Base-by-base conservation (phyloP, 2,329 filamentous ascomycete species). In the Monosporascus sp. region DNA sequence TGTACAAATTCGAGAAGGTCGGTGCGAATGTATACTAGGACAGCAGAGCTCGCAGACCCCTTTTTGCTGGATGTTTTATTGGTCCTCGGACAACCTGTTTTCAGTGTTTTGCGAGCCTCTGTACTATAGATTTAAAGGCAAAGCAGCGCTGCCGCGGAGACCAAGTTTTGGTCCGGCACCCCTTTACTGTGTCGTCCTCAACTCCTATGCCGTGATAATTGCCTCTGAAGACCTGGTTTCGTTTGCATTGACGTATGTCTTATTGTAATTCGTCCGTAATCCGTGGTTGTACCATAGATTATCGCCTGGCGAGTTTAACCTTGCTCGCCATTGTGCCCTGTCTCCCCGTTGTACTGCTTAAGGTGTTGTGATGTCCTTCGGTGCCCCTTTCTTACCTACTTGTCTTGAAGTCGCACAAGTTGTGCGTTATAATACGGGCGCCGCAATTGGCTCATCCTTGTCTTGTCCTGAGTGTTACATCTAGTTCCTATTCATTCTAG, bases 11-110 rank as follows among this genome's bases (percentile, higher is more conserved):
- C 57, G 15, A 46, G 50, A 53, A 51, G 56, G 51, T 50, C 39
- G 41, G 49, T 36, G 31, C 22, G 20, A 38, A 47, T 48, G 24
- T 41, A 34, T 39, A 24, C n/a, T 41, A 47, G 38, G 8, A 27
- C 8, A 34, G 27, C 15, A 9, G 49, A 38, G 42, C 42, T 22
- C 18, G 46, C 39, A 25, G 50, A 22, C 27, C 22, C 50, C 44
- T 48, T 42, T 51, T 52, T 36, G 63, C 57, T 55, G 57, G 64
- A 65, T 68, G 62, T 66, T 67, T 66, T 65, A 66, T 66, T 63
- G 62, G 61, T 60, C 55, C 62, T 49, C 54, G 37, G 54, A 54
- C 57, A 64, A 63, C 22, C 36, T 7, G 15, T 38, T 22, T 50
- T 44, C 39, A 50, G n/a, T 56, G 54, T 47, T 47, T 55, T 39